Evolutionary conservation across 306 rosid genomes (phyloP), one percentile per base, ranked within the genome.

Genomic region (Glycine soja): DNA sequence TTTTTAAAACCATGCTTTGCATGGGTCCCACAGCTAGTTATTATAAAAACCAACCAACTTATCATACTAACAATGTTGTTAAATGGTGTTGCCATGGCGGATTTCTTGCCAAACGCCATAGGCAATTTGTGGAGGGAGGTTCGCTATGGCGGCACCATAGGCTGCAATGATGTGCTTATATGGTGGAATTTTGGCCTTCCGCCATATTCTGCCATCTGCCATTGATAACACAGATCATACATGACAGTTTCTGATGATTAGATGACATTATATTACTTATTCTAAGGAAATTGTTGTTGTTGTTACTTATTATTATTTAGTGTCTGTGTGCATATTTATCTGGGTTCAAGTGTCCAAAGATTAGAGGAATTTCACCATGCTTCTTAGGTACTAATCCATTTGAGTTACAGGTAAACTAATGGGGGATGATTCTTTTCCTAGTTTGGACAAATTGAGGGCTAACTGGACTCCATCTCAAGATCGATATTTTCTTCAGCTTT

Each of bases 391-490:
- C 11, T 51, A 14, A 76, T 75, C 38, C 76, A 71, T 65, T 80
- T 74, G 62, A 69, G 14, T 70, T 82, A 42, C 81, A 87, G 90
- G 85, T 83, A 77, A 65, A 65, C 76, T 80, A 75, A 89, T 89
- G 89, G 88, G 72, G 36, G 85, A 83, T 51, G 82, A 79, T 80
- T 62, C 53, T 48, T 82, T 70, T 50, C 14, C 46, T 47, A 56
- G 34, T 56, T 56, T 72, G 77, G 87, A 83, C 69, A 77, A 34
- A 70, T 74, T 84, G 47, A 89, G 90, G 71, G 92, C 90, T 32
- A 85, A 85, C 77, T 89, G 92, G 92, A 89, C 87, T 51, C 87
- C 87, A 58, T 80, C 89, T 40, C 92, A 89, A 72, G 92, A 89
- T 75, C 85, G 50, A 19, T 89, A 70, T 78, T 89, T 87, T 82